phyloP scores from a whole-genome alignment of 1,139 yeast genomes.

The Wickerhamomyces sp. region DNA sequence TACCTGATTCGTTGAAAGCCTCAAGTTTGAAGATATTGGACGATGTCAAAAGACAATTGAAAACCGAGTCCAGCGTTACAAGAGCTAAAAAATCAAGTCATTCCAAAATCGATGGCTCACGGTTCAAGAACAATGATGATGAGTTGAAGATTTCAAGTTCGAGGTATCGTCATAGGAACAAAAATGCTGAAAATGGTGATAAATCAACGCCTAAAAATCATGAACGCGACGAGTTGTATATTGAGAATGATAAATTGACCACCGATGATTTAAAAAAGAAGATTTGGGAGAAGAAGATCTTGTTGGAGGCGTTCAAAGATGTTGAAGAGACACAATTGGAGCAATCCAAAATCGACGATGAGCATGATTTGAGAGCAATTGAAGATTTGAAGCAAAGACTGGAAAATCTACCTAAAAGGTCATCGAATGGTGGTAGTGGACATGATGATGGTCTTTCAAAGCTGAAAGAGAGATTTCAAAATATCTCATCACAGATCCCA shows the following conservation, averaged over 20 bases:
- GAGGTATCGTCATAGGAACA: constrained; percentile 18
- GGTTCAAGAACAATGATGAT: constrained; percentile 36
- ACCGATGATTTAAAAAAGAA: constrained; percentile 50
- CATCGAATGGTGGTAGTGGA: constrained; percentile 13
- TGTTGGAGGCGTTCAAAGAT: constrained; percentile 45
- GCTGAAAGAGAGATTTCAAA: constrained; percentile 27
- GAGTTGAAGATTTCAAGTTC: constrained; percentile 28
- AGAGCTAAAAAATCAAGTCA: constrained; percentile 18
- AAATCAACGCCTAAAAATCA: neutral
- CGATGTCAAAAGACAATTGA: constrained; percentile 52
- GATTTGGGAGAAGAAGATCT: constrained; percentile 56
- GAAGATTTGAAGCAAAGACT: constrained; percentile 62
- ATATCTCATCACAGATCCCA: constrained; percentile 67
- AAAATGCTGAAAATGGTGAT: constrained; percentile 15
- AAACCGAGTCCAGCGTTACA: constrained; percentile 6
- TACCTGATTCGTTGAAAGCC: constrained; percentile 72
- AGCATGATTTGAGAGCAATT: constrained; percentile 42
- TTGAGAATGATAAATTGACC: constrained; percentile 14
- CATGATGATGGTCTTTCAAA: too few relatives aligned
- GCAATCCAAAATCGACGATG: constrained; percentile 24
- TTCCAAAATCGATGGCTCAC: constrained; percentile 21
- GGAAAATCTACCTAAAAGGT: constrained; percentile 24
- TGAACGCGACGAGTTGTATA: neutral
- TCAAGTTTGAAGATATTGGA: constrained; percentile 67
- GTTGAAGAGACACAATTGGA: constrained; percentile 15